Evolutionary conservation across 208 protist genomes (phyloP).

Genomic region (Leishmania amazonensis): DNA sequence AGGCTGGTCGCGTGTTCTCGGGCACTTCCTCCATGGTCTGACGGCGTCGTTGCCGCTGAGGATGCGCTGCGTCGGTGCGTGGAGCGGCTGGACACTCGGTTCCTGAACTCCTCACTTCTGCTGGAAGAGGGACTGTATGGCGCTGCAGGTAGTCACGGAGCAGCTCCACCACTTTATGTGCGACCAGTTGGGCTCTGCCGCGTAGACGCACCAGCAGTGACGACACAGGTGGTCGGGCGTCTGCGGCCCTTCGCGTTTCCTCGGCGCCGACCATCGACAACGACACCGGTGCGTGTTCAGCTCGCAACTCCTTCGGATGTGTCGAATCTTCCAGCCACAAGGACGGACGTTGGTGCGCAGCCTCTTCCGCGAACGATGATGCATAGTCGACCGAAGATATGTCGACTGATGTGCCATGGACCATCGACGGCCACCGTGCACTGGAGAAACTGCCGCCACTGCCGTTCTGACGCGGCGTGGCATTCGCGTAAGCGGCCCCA

Average conservation of each 20-base stretch:
- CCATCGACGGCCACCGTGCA: neutral
- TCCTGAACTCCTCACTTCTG: neutral
- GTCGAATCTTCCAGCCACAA: neutral
- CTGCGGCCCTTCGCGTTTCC: neutral
- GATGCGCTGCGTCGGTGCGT: neutral
- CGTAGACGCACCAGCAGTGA: neutral
- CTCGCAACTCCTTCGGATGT: neutral
- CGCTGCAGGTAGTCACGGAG: neutral
- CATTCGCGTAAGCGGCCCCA: neutral
- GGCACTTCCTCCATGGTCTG: neutral
- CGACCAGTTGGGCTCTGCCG: neutral
- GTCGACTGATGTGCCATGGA: neutral
- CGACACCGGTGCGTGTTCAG: neutral
- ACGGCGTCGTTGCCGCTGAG: neutral
- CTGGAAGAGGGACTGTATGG: neutral
- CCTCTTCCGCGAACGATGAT: neutral
- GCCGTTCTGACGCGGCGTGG: neutral
- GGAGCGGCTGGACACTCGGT: neutral
- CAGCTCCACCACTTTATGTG: neutral
- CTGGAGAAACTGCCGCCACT: neutral
- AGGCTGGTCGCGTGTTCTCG: neutral
- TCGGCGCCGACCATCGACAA: neutral
- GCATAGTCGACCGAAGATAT: neutral
- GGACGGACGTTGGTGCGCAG: neutral
- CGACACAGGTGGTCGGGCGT: neutral